Evolutionary conservation across 164 flowering plant species (phyloP), one percentile per base, ranked within the genome.

Genomic region (Stephania japonica): DNA sequence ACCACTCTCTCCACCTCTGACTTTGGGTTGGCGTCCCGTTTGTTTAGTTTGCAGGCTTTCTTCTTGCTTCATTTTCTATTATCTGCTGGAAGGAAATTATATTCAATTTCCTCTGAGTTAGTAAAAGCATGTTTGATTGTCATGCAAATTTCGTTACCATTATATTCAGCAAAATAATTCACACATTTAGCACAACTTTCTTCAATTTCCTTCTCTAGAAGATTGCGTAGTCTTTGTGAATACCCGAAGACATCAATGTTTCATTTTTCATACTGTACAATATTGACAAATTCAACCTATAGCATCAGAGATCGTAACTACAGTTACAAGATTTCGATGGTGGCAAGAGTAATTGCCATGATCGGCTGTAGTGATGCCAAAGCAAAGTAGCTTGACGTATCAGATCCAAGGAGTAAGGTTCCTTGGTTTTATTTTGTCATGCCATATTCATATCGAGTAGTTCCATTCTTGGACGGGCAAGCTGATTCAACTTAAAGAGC

Each of bases 311-410:
- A 53, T 76, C 75, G 72, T 72, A 76, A 77, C 75, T 68, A 10
- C 41, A 21, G 63, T 75, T 74, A 69, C 81, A 69, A 70, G 72
- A 71, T 81, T 70, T 65, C 85, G 89, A 86, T 86, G 83, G 77
- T 80, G 77, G 70, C 53, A 84, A 16, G 85, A 78, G 23, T 73
- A 69, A 78, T 80, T 76, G 84, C 82, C 87, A 80, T 67, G 76
- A 81, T 76, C 72, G 76, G 27, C 24, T 65, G 72, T 66, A 70
- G 61, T 74, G 87, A 82, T 88, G 91, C 90, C 41, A 90, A 76
- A 90, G 75, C 70, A 72, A 83, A 27, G 65, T 65, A 62, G 88
- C 87, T 66, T 87, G 88, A 83, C 76, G 77, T 83, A 83, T 83
- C 83, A 78, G 53, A 56, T 80, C 77, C 75, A 47, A 76, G 83